phyloP scores from a whole-genome alignment of 2,329 filamentous ascomycete genomes.

The Teratosphaeria nubilosa region DNA sequence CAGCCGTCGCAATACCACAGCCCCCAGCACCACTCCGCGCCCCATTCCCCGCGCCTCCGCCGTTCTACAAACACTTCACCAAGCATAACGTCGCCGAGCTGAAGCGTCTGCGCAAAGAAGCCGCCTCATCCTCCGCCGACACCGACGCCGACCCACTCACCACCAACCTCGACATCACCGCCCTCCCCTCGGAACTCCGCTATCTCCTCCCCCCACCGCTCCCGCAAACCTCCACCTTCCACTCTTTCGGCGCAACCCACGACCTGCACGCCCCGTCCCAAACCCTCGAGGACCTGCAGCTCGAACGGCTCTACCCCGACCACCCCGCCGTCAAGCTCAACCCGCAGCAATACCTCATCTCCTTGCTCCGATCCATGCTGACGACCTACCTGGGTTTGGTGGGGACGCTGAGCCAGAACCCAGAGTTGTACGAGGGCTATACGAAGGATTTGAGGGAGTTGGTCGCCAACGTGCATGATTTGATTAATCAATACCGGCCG shows the following conservation, averaged over 20 bases:
- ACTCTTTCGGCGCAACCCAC: conserved; percentile 61
- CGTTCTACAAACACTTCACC: conserved; percentile 85
- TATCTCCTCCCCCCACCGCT: conserved; percentile 73
- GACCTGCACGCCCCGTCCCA: conserved; percentile 52
- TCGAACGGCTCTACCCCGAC: conserved; percentile 58
- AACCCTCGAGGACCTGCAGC: conserved; percentile 59
- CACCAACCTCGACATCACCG: conserved; percentile 22
- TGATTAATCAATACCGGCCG: conserved; percentile 88
- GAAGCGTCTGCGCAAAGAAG: conserved; percentile 18
- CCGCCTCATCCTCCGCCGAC: conserved; percentile 15
- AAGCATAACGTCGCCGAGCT: conserved; percentile 58
- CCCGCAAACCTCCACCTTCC: conserved; percentile 53
- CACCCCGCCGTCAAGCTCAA: conserved; percentile 31
- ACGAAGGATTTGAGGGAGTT: conserved; percentile 69
- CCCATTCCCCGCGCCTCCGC: conserved; percentile 75
- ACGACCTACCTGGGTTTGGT: conserved; percentile 82
- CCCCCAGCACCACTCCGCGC: conserved; percentile 27
- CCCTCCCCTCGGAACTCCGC: conserved; percentile 60
- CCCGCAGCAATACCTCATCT: conserved; percentile 45
- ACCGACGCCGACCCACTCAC: conserved; percentile 18
- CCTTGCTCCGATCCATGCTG: conserved; percentile 76
- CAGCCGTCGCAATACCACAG: conserved; percentile 19
- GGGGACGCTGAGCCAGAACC: conserved; percentile 56
- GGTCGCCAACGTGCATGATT: conserved; percentile 83
- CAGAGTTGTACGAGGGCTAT: conserved; percentile 53